Evolutionary conservation across 2,329 filamentous ascomycete genomes (phyloP).

Genomic region (Pseudonectria foliicola): DNA sequence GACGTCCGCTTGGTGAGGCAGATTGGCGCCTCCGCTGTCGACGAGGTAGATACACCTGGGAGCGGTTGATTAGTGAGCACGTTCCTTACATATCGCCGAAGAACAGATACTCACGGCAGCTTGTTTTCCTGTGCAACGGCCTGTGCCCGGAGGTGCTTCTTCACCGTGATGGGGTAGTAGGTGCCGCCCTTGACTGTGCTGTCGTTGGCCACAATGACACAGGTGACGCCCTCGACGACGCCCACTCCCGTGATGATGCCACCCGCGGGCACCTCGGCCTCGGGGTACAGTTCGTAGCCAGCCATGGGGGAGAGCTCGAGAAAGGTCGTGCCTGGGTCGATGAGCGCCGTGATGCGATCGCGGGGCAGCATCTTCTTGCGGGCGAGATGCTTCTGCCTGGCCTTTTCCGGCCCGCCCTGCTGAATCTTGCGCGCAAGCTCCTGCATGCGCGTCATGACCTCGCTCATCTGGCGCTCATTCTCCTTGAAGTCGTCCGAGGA

Average conservation of each 20-base stretch:
- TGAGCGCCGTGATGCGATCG: constrained; percentile 77
- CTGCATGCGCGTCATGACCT: constrained; percentile 62
- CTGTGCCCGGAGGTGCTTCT: constrained; percentile 93
- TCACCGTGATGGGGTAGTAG: constrained; percentile 95
- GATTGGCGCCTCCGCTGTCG: constrained; percentile 89
- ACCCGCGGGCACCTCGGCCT: constrained; percentile 79
- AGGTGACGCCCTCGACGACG: constrained; percentile 81
- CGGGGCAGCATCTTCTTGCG: constrained; percentile 91
- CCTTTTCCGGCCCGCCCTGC: constrained; percentile 72
- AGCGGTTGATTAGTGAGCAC: constrained; percentile 4
- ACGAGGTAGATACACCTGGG: constrained; percentile 84
- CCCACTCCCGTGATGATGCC: constrained; percentile 92
- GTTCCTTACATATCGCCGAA: not conserved
- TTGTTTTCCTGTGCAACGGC: constrained; percentile 84
- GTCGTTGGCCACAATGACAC: constrained; percentile 91
- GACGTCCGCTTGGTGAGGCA: constrained; percentile 91
- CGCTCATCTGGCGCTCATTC: constrained; percentile 71
- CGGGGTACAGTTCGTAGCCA: constrained; percentile 76
- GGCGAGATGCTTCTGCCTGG: constrained; percentile 77
- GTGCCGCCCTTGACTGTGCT: constrained; percentile 96
- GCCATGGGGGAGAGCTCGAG: constrained; percentile 91
- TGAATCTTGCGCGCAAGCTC: constrained; percentile 65
- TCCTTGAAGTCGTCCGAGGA: constrained; percentile 72
- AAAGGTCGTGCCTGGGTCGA: constrained; percentile 86
- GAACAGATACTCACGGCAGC: constrained; percentile 44